Base-by-base conservation (phyloP, 139 green algal species). In the Klebsormidium nitens region DNA sequence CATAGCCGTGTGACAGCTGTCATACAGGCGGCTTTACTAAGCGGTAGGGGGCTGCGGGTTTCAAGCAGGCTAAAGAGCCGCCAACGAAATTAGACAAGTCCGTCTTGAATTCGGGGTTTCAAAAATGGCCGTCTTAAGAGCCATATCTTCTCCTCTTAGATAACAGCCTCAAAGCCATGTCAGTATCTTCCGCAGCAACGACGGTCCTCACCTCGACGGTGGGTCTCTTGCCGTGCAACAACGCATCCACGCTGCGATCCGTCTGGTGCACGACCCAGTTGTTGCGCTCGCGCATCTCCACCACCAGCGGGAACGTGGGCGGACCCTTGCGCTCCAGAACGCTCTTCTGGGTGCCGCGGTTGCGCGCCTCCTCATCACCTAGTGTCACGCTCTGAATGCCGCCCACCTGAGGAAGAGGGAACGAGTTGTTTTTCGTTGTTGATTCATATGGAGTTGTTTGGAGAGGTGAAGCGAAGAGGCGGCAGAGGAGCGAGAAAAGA, bases 261-360 rank as follows among this genome's bases (percentile, higher is more conserved):
- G 61, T 78, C 61, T 73, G 60, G 42, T 77, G 70, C 5, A 40
- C 84, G 37, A 97, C 89, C 88, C 91, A 97, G 50, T 83, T 74
- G 35, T 77, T 76, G 6, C 92, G 84, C 67, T 93, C 89, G 2
- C 91, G 79, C 91, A 98, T 97, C 84, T 98, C 93, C 0, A 99
- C 89, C 0, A 94, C 79, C 29, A 97, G 81, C 32, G 95, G 91
- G 75, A 98, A 97, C 34, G 93, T 95, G 60, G 92, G 83, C 2
- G 93, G 91, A 19, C 72, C 91, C 39, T 83, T 84, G 14, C 93
- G 79, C 86, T 99, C 93, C 74, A 96, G 81, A 23, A 99, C 89
- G 47, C 69, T 90, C 84, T 99, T 99, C 82, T 97, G 93, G 5
- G 90, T 95, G 28, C 93, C 90, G 0, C 91, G 81, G 14, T 82